phyloP scores from a whole-genome alignment of 192 early-diverging fungal species.

The Linnemannia elongata region DNA sequence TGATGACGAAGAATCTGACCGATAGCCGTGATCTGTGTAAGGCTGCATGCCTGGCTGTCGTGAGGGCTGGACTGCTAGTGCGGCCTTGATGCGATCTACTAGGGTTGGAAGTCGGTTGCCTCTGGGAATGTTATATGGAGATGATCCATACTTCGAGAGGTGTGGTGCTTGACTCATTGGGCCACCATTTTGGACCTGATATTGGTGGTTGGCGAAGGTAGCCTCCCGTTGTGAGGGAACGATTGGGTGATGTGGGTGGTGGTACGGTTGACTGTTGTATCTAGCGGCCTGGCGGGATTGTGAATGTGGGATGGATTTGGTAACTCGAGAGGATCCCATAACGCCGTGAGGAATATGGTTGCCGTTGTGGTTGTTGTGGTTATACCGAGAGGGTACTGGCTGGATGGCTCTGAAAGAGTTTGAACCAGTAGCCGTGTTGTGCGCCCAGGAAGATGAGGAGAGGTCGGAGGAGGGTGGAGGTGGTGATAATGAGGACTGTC shows the following conservation, averaged over 20 bases:
- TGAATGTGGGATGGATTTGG: constrained; percentile 11
- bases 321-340: constrained; percentile 14
- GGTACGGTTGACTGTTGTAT: background rate
- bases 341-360: constrained; percentile 9
- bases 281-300: background rate
- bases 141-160: constrained; percentile 10
- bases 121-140: constrained; percentile 20
- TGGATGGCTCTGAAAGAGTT: background rate
- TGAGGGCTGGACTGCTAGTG: constrained; percentile 12
- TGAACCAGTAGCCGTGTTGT: background rate
- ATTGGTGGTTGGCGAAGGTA: background rate
- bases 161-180: background rate
- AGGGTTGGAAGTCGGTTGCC: constrained; percentile 29
- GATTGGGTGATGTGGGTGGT: constrained; percentile 11
- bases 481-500: constrained; percentile 22
- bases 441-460: constrained; percentile 7
- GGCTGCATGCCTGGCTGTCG: background rate
- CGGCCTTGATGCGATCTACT: constrained; percentile 46
- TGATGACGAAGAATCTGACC: background rate
- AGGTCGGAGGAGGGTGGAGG: constrained; percentile 14
- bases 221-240: background rate
- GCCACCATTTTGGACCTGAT: background rate
- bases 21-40: background rate
- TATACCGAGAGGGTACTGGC: background rate
- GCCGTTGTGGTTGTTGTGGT: background rate